Base-by-base conservation (phyloP, 2,329 filamentous ascomycete genomes). In the Penicillium sp. region DNA sequence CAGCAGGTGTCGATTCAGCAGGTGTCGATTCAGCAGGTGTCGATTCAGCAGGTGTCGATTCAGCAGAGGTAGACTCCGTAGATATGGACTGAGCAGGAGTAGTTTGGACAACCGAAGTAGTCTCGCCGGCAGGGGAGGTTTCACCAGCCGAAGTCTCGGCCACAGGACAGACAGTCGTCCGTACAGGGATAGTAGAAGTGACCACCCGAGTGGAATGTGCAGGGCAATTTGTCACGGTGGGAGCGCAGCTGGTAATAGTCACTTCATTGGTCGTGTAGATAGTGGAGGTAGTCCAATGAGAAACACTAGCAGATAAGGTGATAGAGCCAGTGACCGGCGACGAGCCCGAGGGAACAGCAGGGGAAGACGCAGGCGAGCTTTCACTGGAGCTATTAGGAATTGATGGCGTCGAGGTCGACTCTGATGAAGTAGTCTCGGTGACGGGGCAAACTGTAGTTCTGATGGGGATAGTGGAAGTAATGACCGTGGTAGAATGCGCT, bases 381-480 rank as follows among this genome's bases (percentile, higher is more conserved):
- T 8, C 32, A 35, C 32, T 35, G 3, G 32, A 15, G 3, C 32
- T 18, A 7, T 7, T 8, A 20, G n/a, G n/a, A 35, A 35, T 15
- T 18, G 32, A 35, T 6, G 32, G 15, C 6, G 32, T 15, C 32
- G 32, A 35, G 1, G 32, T 35, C 15, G 32, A 18, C n/a, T 35
- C n/a, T 7, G 29, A 39, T 4, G 50, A 25, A 15, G 50, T 31
- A 18, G 57, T 68, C 53, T 73, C 58, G 9, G 68, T 71, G 25
- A 71, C 66, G 28, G 73, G 81, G 77, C 80, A 83, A 64, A 83
- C 65, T 31, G 81, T 84, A 58, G 82, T 84, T 45, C 77, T 79
- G 42, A 82, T 60, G 39, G 80, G 69, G 52, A 85, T 65, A 8
- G 78, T 81, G 47, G 80, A 74, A 2, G 79, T 81, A 44, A 78